Conservation (phyloP, 1,139 yeast genomes). For the Kodamaea suecica region DNA sequence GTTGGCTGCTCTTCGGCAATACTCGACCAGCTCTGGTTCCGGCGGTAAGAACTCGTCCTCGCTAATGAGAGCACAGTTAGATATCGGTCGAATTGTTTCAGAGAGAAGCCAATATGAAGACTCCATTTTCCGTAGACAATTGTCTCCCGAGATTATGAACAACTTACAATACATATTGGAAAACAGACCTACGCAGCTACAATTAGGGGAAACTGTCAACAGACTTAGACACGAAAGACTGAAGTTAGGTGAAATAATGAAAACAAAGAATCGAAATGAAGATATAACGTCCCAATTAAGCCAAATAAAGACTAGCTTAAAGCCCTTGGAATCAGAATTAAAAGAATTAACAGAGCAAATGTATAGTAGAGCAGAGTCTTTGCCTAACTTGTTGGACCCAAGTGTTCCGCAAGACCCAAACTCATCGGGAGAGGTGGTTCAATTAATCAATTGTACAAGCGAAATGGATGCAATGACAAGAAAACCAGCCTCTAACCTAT, state of each 20-base stretch:
- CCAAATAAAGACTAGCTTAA: constrained; percentile 33
- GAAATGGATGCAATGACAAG: constrained; percentile 21
- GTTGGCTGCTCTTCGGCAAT: background rate
- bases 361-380: constrained; percentile 41
- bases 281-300: constrained; percentile 21
- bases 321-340: constrained; percentile 33
- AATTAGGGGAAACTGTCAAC: constrained; percentile 23
- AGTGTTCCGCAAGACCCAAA: constrained; percentile 37
- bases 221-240: constrained; percentile 29
- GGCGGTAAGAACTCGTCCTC: constrained; percentile 19
- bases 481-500: constrained; percentile 18
- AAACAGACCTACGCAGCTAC: constrained; percentile 24
- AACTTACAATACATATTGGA: constrained; percentile 32
- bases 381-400: constrained; percentile 68
- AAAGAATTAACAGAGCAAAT: constrained; percentile 28
- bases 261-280: constrained; percentile 12
- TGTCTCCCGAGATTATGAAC: constrained; percentile 22
- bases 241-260: constrained; percentile 24
- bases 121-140: constrained; percentile 49
- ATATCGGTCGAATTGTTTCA: constrained; percentile 45
- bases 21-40: background rate
- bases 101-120: constrained; percentile 37
- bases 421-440: constrained; percentile 34
- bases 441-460: constrained; percentile 46
- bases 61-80: constrained; percentile 43